Base-by-base conservation (phyloP, 2,329 filamentous ascomycete species). In the Plectosphaerella sp. region DNA sequence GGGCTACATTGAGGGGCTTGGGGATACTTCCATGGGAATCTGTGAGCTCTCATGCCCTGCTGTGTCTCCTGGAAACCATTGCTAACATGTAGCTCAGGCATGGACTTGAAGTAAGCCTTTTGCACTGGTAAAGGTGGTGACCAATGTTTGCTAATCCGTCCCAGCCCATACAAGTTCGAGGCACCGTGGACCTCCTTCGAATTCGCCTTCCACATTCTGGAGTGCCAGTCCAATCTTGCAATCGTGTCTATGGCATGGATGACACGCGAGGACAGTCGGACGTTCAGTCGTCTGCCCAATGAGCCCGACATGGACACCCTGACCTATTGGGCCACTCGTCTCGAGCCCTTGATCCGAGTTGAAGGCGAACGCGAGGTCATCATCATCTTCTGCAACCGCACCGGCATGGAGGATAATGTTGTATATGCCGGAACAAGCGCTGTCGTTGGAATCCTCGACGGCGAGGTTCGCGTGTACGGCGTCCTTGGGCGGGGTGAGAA, bases 241-340 rank as follows among this genome's bases (percentile, higher is more conserved):
- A 80, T 91, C 35, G 59, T 93, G 0, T 83, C 80, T 4, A 92
- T 92, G 89, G 88, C 89, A 0, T 93, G 88, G 89, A 72, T 89
- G 33, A 90, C 87, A 2, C 73, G 65, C 51, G 82, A 74, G 55
- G 77, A 74, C 60, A 74, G 67, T 1, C 73, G 61, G 16, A 52
- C 54, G 8, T 83, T 72, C 62, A 82, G 61, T 53, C 73, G 59
- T 25, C 71, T 57, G 57, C 80, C 80, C 0, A 64, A 76, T 1
- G 79, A 84, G 48, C 87, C 88, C 0, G 88, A 92, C 57, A 77
- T 88, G 69, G 82, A 89, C 22, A 91, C 88, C 0, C 64, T 93
- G 9, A 79, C 81, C 0, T 93, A 93, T 60, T 93, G 89, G 89
- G 72, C 90, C 0, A 78, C 82, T 16, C 78, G 89, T 0, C 74